Percentiles rank a stretch among this genome's conserved stretches.
Evolutionary conservation across 208 protist species (phyloP).

Genomic region (Vickermania ingenoplastis): DNA sequence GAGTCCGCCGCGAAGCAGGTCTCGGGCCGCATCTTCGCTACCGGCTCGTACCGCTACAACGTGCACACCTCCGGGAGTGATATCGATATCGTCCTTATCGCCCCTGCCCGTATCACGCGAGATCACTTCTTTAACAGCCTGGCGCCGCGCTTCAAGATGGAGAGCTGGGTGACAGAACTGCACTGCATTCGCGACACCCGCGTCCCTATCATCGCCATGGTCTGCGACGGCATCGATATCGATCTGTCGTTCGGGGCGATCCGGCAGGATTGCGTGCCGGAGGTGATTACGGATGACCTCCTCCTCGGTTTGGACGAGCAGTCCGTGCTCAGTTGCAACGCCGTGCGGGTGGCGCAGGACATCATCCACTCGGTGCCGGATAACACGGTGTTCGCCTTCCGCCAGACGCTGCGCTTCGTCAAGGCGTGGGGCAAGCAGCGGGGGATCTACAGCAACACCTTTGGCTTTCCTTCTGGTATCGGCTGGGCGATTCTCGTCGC

Average conservation of each 20-base stretch:
- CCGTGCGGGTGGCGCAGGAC: conserved; percentile 93
- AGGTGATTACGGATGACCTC: conserved; percentile 90
- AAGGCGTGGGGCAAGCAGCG: conserved; percentile 95
- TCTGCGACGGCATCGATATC: conserved; percentile 93
- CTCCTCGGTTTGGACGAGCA: conserved; percentile 91
- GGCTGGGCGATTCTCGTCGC: conserved; percentile 95
- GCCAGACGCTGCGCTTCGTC: conserved; percentile 91
- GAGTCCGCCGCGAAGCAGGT: conserved; percentile 76
- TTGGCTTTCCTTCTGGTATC: conserved; percentile 96
- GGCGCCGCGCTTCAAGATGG: conserved; percentile 54
- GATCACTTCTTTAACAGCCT: conserved; percentile 93
- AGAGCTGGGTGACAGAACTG: conserved; percentile 76
- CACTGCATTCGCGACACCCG: conserved; percentile 90
- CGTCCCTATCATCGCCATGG: conserved; percentile 96
- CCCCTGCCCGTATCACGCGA: conserved; percentile 85
- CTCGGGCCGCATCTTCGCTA: conserved; percentile 94
- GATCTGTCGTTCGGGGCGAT: conserved; percentile 95
- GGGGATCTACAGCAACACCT: conserved; percentile 94
- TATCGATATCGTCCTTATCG: conserved; percentile 96
- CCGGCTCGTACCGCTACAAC: conserved; percentile 97
- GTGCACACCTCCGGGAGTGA: conserved; percentile 94
- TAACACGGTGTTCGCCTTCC: conserved; percentile 78
- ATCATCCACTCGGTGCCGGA: conserved; percentile 96
- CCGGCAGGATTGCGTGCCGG: conserved; percentile 74
- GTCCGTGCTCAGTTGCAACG: conserved; percentile 93